These are phyloP conservation scores for Musa troglodytarum DNA, from an alignment of 176 grass and related monocot species.

Conservation along the genomic window DNA sequence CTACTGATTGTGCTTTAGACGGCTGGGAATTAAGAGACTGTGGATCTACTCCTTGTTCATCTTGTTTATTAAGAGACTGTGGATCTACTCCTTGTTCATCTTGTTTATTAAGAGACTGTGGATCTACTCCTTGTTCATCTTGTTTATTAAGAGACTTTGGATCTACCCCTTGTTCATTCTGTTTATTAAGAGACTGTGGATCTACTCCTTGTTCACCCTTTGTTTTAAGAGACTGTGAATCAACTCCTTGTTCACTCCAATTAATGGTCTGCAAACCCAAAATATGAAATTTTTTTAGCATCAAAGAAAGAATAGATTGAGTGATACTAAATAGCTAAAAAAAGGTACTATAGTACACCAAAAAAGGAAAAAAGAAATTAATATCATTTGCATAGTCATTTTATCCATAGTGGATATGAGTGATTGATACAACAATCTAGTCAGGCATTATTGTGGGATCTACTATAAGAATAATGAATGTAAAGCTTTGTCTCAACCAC, in stretches of 20 bases:
- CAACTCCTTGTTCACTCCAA: neutral
- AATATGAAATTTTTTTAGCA: neutral
- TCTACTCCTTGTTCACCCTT: no score
- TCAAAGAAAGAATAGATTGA: no score
- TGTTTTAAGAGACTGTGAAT: no score
- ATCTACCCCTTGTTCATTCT: neutral
- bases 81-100: neutral
- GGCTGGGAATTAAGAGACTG: neutral
- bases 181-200: no score
- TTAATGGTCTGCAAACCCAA: neutral
- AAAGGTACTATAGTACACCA: neutral
- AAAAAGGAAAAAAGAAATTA: neutral
- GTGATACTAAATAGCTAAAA: neutral
- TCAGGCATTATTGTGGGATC: neutral
- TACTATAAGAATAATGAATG: neutral
- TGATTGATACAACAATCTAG: neutral
- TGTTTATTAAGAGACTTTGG: no score
- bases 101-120: no score
- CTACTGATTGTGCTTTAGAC: neutral
- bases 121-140: no score
- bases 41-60: neutral
- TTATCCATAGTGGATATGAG: no score
- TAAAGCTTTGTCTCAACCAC: neutral
- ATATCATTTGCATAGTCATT: neutral
- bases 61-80: neutral